Evolutionary conservation across 2,329 filamentous ascomycete genomes (phyloP).

Genomic region (Lasiodiplodia hormozganensis): DNA sequence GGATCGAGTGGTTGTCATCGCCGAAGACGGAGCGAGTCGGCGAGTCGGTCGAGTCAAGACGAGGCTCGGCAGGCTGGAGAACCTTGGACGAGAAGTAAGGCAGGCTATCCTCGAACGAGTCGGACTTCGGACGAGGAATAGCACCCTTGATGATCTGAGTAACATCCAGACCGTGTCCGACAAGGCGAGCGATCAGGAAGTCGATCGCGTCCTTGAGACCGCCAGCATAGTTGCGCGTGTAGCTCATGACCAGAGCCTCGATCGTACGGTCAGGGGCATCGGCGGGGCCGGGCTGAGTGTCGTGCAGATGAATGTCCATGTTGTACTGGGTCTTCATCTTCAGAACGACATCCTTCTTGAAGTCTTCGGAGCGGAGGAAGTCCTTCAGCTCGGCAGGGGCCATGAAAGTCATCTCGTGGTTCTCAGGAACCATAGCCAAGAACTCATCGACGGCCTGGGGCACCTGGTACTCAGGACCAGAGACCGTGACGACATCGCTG

Average conservation of each 20-base stretch:
- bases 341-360: conserved; percentile 77
- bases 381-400: conserved; percentile 77
- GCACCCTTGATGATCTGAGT: conserved; percentile 82
- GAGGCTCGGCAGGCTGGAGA: conserved; percentile 86
- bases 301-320: conserved; percentile 79
- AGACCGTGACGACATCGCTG: conserved; percentile 94
- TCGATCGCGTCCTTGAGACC: conserved; percentile 96
- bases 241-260: conserved; percentile 61
- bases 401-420: conserved; percentile 86
- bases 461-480: conserved; percentile 97
- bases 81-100: conserved; percentile 98
- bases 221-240: conserved; percentile 96
- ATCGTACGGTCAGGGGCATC: conserved; percentile 51
- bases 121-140: conserved; percentile 97
- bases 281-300: conserved; percentile 49
- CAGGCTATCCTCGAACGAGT: conserved; percentile 96
- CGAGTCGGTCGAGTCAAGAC: conserved; percentile 78
- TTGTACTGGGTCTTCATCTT: conserved; percentile 93
- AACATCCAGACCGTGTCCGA: conserved; percentile 86
- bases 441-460: conserved; percentile 96
- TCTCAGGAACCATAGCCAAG: conserved; percentile 96
- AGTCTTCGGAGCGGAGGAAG: conserved; percentile 82
- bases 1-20: conserved; percentile 74
- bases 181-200: conserved; percentile 84
- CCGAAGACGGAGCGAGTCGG: conserved; percentile 85